These are phyloP conservation scores for Colletotrichum chlorophyti DNA, from an alignment of 2,329 filamentous ascomycete genomes.

Conservation along the genomic window DNA sequence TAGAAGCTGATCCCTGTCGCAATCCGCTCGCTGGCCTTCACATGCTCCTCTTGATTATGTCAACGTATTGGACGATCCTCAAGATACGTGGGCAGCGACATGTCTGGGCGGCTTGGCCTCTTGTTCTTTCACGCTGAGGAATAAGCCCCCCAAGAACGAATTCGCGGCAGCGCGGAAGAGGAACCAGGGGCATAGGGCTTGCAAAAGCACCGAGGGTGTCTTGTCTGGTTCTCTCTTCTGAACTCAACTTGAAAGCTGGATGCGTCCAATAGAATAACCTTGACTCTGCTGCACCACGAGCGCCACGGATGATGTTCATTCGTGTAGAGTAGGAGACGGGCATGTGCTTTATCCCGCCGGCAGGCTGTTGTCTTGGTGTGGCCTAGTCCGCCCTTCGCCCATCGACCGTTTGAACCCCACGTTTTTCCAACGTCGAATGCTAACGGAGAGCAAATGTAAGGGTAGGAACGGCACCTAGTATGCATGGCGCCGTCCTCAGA, in stretches of 20 bases:
- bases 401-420: neutral
- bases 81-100: too few species aligned
- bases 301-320: neutral
- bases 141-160: conserved; percentile 1
- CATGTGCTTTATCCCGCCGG: neutral
- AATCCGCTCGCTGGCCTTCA: too few species aligned
- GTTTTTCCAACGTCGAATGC: neutral
- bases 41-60: too few species aligned
- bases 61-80: too few species aligned
- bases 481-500: neutral
- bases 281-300: neutral
- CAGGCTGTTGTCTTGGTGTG: neutral
- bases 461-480: too few species aligned
- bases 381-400: neutral
- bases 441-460: neutral
- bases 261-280: neutral
- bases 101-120: too few species aligned
- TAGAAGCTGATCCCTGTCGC: too few species aligned
- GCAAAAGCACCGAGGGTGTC: neutral
- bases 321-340: neutral
- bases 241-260: neutral
- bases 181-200: conserved; percentile 18
- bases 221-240: neutral
- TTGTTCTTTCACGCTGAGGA: too few species aligned
- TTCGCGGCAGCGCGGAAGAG: neutral